Evolutionary conservation across 2,329 filamentous ascomycete species (phyloP).

Genomic region (Paramyrothecium roridum): DNA sequence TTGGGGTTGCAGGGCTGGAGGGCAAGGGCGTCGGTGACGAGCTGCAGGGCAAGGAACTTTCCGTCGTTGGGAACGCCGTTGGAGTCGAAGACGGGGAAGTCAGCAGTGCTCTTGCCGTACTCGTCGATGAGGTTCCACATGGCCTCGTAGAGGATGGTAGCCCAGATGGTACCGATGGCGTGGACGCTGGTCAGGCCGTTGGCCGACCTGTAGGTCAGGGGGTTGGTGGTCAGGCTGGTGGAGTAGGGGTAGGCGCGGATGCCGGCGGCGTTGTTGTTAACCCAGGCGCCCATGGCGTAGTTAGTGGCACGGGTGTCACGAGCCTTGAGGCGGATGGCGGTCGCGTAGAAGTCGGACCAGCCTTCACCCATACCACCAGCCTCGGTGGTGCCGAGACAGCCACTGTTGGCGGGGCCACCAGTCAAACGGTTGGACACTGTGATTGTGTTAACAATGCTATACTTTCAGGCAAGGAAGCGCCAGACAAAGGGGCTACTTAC

Average conservation of each 20-base stretch:
- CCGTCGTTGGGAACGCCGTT: conserved; percentile 45
- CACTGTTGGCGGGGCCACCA: conserved; percentile 51
- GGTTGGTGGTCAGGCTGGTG: conserved; percentile 46
- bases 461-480: conserved; percentile 8
- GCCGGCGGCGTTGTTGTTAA: conserved; percentile 37
- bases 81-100: conserved; percentile 30
- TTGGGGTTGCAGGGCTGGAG: conserved; percentile 50
- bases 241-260: conserved; percentile 51
- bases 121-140: conserved; percentile 51
- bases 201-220: conserved; percentile 43
- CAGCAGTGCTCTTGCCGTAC: conserved; percentile 40
- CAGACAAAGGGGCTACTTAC: conserved; percentile 20
- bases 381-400: conserved; percentile 44
- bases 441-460: conserved; percentile 3
- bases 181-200: conserved; percentile 38
- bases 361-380: conserved; percentile 57
- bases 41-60: conserved; percentile 45
- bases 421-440: conserved; percentile 55
- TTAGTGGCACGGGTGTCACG: conserved; percentile 40
- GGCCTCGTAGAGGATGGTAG: conserved; percentile 49
- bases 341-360: conserved; percentile 55
- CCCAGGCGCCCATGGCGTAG: conserved; percentile 50
- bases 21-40: conserved; percentile 44
- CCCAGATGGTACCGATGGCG: conserved; percentile 49
- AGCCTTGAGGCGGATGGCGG: conserved; percentile 43